Conservation (phyloP, 192 early-diverging fungal species). For the Backusella psychrophila region DNA sequence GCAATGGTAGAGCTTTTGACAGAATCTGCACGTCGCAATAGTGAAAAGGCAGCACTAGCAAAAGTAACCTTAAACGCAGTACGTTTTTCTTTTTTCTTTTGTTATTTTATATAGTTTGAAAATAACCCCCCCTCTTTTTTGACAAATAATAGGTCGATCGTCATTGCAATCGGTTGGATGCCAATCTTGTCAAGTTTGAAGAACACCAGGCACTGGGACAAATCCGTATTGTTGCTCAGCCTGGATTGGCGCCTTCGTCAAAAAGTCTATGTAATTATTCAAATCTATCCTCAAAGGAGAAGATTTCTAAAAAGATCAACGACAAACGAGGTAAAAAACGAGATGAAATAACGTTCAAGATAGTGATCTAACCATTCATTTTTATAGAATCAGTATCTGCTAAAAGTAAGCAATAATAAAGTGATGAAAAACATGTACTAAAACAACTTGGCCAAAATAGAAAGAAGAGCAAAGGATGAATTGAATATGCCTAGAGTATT, state of each 20-base stretch:
- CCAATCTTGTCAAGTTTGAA: conserved; percentile 25
- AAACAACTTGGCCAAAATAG: neutral
- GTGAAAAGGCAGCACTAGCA: conserved; percentile 91
- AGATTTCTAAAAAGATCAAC: conserved; percentile 29
- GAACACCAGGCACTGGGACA: conserved; percentile 5
- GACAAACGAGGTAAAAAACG: conserved; percentile 30
- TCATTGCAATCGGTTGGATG: conserved; percentile 24
- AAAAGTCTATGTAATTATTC: conserved; percentile 3
- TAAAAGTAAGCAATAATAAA: neutral
- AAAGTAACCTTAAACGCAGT: conserved; percentile 92
- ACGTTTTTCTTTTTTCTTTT: neutral
- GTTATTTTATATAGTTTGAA: too few relatives aligned
- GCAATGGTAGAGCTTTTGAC: conserved; percentile 58
- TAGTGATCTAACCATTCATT: neutral
- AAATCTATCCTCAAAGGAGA: conserved; percentile 7
- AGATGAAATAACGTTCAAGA: conserved; percentile 34
- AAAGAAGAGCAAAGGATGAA: conserved; percentile 24
- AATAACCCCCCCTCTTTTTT: too few relatives aligned
- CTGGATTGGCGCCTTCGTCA: conserved; percentile 18
- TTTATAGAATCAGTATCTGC: neutral
- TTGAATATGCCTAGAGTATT: conserved; percentile 7
- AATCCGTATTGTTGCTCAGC: conserved; percentile 10
- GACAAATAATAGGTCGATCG: conserved; percentile 4
- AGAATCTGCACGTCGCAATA: conserved; percentile 78
- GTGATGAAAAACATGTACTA: neutral